Base-by-base conservation (phyloP, 192 early-diverging fungal genomes). In the Coemansia sp. region DNA sequence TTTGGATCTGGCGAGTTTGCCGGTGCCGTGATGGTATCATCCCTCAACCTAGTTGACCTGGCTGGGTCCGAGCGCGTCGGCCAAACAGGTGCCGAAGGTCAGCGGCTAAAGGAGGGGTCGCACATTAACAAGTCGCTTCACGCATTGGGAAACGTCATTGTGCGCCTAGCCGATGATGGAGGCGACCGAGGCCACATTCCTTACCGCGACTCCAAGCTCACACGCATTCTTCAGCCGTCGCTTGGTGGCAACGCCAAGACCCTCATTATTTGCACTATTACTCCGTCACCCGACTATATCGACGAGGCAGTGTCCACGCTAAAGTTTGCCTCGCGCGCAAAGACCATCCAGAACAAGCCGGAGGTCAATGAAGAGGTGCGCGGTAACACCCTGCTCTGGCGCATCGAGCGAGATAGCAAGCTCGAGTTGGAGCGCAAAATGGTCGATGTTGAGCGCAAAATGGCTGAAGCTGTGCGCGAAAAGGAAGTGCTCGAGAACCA, bases 191-290 rank as follows among this genome's bases (percentile, higher is more conserved):
- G 85, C 1, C 96, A 98, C 77, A 93, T 99, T 53, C 97, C 97
- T 1, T 99, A 92, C 77, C 91, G 97, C 35, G 97, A 99, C 70
- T 98, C 95, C 0, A 98, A 98, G 64, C 73, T 99, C 42, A 99
- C 97, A 2, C 84, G 97, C 21, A 93, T 99, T 24, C 71, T 99
- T 20, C 95, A 98, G 73, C 85, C 91, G 5, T 95, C 97, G 0
- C 83, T 99, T 5, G 90, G 91, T 7, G 97, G 97, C 37, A 94
- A 92, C 66, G 92, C 95, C 0, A 85, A 88, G 14, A 92, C 95
- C 0, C 86, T 91, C 9, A 94, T 99, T 10, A 93, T 99, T 35
- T 94, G 94, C 67, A 98, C 95, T 0, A 91, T 96, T 60, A 92
- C 89, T 37, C 94, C 95, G 3, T 85, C 93, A 0, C 69, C 75